Conservation (phyloP, 306 rosid species). For the Medicago arabica region DNA sequence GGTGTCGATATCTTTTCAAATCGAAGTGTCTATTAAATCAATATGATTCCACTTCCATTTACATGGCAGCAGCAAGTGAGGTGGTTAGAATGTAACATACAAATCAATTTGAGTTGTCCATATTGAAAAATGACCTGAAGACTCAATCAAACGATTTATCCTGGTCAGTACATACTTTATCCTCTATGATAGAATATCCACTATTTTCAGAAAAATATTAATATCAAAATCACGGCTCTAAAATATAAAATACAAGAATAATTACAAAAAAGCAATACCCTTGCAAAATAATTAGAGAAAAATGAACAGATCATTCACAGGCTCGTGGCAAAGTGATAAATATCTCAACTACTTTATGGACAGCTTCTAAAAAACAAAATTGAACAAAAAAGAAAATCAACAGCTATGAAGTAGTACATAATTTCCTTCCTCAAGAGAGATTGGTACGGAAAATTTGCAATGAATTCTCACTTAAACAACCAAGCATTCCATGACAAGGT, state of each 20-base stretch:
- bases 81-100: neutral
- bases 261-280: neutral
- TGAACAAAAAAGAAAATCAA: neutral
- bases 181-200: neutral
- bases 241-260: neutral
- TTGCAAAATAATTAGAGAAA: neutral
- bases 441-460: conserved; percentile 64
- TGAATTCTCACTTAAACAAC: conserved; percentile 64
- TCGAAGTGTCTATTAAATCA: neutral
- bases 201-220: neutral
- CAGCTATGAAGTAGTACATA: neutral
- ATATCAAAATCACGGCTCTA: neutral
- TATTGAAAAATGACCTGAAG: neutral
- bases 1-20: neutral
- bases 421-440: conserved; percentile 46
- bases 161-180: neutral
- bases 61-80: neutral
- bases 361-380: conserved; percentile 10
- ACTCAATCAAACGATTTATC: neutral
- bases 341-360: conserved; percentile 14
- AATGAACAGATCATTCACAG: neutral
- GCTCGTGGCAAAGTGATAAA: conserved; percentile 4
- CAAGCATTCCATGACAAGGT: conserved; percentile 57
- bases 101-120: neutral
- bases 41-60: neutral